phyloP scores from a whole-genome alignment of 2,329 filamentous ascomycete genomes.

The Leptographium wingfieldii region DNA sequence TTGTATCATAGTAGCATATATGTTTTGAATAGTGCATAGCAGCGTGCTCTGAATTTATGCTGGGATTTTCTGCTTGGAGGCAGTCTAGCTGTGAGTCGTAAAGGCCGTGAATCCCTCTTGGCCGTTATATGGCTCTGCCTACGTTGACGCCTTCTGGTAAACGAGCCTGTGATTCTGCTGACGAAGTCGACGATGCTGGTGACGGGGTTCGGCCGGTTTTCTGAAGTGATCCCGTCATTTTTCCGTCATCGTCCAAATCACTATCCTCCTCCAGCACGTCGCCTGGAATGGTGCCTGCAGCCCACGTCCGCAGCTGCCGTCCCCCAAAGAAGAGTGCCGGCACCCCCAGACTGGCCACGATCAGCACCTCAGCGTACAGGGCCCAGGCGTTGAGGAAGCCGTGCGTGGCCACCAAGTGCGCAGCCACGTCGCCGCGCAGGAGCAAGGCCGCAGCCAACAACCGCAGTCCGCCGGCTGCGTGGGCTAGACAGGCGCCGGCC shows the following conservation, averaged over 20 bases:
- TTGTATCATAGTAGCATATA: neutral
- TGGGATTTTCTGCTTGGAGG: neutral
- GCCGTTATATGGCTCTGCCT: neutral
- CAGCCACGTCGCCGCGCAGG: constrained; percentile 15
- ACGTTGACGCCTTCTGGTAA: neutral
- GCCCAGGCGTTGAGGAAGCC: constrained; percentile 18
- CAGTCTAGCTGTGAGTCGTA: neutral
- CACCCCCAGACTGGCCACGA: constrained; percentile 18
- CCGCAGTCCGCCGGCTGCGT: constrained; percentile 20
- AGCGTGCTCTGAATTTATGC: neutral
- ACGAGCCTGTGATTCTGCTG: neutral
- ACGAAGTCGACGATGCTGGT: neutral
- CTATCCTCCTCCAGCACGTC: neutral
- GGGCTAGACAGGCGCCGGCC: constrained; percentile 21
- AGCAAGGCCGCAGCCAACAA: constrained; percentile 20
- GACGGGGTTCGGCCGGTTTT: neutral
- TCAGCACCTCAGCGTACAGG: constrained; percentile 20
- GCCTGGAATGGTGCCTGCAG: constrained; percentile 15
- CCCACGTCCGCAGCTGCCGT: constrained; percentile 17
- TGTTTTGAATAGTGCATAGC: neutral
- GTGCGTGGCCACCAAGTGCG: constrained; percentile 16
- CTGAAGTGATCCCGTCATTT: neutral
- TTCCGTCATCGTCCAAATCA: neutral
- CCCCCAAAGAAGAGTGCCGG: constrained; percentile 18
- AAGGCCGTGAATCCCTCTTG: neutral